Evolutionary conservation across 2,329 filamentous ascomycete genomes (phyloP).

Genomic region (Tolypocladium sp.): DNA sequence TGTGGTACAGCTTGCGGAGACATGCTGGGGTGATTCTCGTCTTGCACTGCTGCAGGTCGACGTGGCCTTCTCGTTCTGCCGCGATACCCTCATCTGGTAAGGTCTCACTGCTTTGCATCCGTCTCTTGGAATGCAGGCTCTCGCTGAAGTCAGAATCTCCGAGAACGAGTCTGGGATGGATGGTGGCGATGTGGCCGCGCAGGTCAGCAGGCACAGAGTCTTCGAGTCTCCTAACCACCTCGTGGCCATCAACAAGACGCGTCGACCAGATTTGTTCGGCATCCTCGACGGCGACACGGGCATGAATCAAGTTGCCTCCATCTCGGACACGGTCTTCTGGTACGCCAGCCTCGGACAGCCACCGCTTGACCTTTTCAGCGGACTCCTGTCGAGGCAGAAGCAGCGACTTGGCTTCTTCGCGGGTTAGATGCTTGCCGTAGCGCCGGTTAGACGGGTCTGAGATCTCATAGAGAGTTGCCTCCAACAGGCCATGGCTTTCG

Average conservation of each 20-base stretch:
- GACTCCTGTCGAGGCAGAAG: constrained; percentile 32
- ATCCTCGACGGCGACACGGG: constrained; percentile 27
- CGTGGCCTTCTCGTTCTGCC: background rate
- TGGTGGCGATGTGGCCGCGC: background rate
- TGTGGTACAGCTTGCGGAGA: constrained; percentile 33
- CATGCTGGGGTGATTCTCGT: constrained; percentile 32
- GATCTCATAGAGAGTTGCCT: constrained; percentile 35
- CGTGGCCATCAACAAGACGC: background rate
- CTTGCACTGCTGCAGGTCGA: constrained; percentile 19
- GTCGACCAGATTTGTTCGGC: constrained; percentile 32
- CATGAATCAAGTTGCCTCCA: constrained; percentile 30
- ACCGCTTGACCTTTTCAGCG: constrained; percentile 29
- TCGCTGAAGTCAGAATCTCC: background rate
- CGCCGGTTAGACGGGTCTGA: constrained; percentile 35
- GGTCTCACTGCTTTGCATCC: background rate
- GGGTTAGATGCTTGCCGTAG: constrained; percentile 40
- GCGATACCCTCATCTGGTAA: background rate
- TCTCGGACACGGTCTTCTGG: constrained; percentile 23
- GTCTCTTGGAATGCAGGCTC: background rate
- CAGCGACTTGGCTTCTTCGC: constrained; percentile 38
- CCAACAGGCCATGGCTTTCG: constrained; percentile 19
- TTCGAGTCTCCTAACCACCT: background rate
- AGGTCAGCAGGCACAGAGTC: background rate
- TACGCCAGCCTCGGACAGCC: constrained; percentile 33
- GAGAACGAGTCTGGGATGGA: background rate